Conservation (phyloP, 106 monocot genomes). For the Gastrodia elata region DNA sequence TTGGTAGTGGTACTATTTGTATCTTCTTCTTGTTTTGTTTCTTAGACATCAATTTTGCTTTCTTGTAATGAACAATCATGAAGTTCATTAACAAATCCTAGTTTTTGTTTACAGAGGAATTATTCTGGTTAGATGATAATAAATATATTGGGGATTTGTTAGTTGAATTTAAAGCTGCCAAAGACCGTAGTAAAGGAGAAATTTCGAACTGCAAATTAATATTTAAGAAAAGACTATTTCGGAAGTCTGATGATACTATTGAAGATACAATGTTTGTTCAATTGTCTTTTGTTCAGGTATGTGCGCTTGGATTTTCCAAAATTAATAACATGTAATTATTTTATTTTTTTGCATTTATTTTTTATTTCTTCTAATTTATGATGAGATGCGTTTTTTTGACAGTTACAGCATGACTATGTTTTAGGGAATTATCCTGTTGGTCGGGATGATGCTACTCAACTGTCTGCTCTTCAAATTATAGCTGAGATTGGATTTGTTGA, state of each 20-base stretch:
- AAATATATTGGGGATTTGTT: constrained; percentile 95
- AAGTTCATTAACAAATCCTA: background rate
- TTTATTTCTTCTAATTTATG: background rate
- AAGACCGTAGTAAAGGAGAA: constrained; percentile 95
- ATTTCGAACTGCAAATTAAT: constrained; percentile 87
- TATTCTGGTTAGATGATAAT: constrained; percentile 90
- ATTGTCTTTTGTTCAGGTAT: constrained; percentile 93
- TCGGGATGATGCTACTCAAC: constrained; percentile 92
- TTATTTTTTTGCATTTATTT: background rate
- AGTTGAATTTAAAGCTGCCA: constrained; percentile 86
- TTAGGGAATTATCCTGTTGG: constrained; percentile 97
- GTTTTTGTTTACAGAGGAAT: constrained; percentile 66
- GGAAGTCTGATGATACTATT: constrained; percentile 95
- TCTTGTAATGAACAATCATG: background rate
- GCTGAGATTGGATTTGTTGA: constrained; percentile 82
- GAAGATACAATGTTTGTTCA: constrained; percentile 95
- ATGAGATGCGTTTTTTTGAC: constrained; percentile 10
- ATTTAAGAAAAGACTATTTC: constrained; percentile 91
- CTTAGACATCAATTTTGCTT: background rate
- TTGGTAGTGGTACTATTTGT: constrained; percentile 57
- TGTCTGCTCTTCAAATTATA: constrained; percentile 87
- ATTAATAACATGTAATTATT: background rate
- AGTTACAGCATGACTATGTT: constrained; percentile 98
- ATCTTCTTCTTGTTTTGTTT: background rate
- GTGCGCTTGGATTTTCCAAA: background rate